phyloP scores from a whole-genome alignment of 495 filamentous ascomycete genomes.

The Lasiosphaeria hispida region DNA sequence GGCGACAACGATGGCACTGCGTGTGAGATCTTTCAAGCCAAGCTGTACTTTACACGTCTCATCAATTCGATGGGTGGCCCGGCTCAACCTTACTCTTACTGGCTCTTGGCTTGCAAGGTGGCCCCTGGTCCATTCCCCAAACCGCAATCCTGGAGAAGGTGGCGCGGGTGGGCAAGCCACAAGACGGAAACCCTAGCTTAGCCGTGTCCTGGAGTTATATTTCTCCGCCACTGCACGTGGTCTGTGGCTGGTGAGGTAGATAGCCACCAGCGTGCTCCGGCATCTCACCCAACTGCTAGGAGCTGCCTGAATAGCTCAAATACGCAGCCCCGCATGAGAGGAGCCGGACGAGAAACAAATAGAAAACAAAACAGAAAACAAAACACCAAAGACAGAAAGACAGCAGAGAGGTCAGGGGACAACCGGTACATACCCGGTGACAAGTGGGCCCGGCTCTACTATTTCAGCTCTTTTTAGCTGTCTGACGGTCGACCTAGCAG shows the following conservation, averaged over 20 bases:
- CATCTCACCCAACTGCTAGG: not conserved
- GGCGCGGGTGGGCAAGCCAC: not conserved
- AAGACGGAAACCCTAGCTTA: not conserved
- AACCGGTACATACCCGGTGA: no score
- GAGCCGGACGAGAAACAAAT: no score
- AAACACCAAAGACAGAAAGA: not conserved
- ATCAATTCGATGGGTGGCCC: slow-evolving; percentile 10
- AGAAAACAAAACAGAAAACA: not conserved
- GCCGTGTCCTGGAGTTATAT: slow-evolving; percentile 14
- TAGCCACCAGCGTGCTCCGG: no score
- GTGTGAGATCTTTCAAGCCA: slow-evolving; percentile 4
- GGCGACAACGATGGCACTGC: not conserved
- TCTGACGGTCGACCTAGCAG: no score
- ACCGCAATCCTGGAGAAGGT: not conserved
- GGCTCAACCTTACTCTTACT: not conserved
- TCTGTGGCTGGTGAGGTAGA: not conserved
- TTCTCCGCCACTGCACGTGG: slow-evolving; percentile 7
- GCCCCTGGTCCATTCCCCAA: not conserved
- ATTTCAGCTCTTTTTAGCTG: not conserved
- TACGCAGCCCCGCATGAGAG: not conserved
- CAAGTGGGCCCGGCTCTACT: not conserved
- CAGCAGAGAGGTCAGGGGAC: not conserved
- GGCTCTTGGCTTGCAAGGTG: slow-evolving; percentile 1
- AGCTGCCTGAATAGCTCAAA: slow-evolving; percentile 2
- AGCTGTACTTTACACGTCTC: slow-evolving; percentile 23